Evolutionary conservation across 805 yeast genomes (phyloP), one percentile per base, ranked within the genome.

Genomic region (Clavispora santaluciae): DNA sequence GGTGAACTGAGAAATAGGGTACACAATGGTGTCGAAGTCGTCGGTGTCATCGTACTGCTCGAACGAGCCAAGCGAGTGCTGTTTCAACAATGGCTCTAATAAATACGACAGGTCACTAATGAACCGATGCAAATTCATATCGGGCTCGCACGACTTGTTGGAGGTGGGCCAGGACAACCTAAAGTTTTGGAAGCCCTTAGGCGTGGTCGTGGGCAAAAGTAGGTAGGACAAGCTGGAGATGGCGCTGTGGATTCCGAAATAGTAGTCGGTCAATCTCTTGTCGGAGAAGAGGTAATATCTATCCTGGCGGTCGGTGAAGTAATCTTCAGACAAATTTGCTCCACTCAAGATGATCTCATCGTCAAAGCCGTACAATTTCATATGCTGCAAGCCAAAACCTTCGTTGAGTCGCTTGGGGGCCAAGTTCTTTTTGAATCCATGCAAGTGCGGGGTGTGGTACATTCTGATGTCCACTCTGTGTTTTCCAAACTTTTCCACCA

Each of bases 301-400:
- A 61, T 93, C 99, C 60, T 93, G 99, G 49, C 99, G 78, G 61
- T 91, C 83, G 3, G 95, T 86, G 63, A 93, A 93, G 61, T 93
- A 93, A 63, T 93, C 99, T 26, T 76, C 70, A 0, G 96, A 87
- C 36, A 93, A 70, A 56, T 93, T 93, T 2, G 99, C 99, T 6
- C 98, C 99, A 13, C 86, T 77, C 23, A 93, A 70, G 15, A 93
- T 75, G 31, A 93, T 79, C 56, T 90, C 96, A 54, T 88, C 79
- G 60, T 93, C 99, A 54, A 90, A 81, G 1, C 99, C 99, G 60
- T 93, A 93, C 22, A 93, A 74, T 60, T 93, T 93, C 98, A 93
- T 93, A 58, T 93, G 99, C 61, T 93, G 99, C 38, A 93, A 72
- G 0, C 99, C 99, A 65, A 75, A 77, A 3, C 95, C 90, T 64